Conservation (phyloP, 116 monocot genomes). For the Trichopus zeylanicus region DNA sequence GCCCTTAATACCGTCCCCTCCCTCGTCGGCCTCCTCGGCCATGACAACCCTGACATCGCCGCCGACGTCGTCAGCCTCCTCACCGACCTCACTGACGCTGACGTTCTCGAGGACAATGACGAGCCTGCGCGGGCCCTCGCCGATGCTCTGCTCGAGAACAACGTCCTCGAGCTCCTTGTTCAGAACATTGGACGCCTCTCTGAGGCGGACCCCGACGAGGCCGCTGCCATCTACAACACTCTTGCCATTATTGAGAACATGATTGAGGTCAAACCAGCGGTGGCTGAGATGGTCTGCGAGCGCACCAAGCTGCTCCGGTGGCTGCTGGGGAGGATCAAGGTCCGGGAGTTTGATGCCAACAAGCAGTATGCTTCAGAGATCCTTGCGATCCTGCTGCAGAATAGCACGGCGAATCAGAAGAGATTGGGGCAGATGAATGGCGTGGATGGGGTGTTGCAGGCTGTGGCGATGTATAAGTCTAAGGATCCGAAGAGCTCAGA, state of each 20-base stretch:
- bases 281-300: conserved; percentile 85
- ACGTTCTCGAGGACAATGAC: conserved; percentile 72
- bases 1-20: conserved; percentile 61
- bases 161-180: conserved; percentile 68
- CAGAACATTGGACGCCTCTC: conserved; percentile 74
- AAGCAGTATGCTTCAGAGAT: conserved; percentile 99
- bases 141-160: conserved; percentile 69
- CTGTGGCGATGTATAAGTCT: conserved; percentile 92
- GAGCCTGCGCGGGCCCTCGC: conserved; percentile 58
- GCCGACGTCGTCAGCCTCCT: conserved; percentile 68
- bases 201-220: conserved; percentile 83
- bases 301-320: conserved; percentile 79
- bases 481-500: conserved; percentile 87
- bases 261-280: conserved; percentile 81
- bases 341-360: conserved; percentile 84
- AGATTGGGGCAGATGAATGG: conserved; percentile 95
- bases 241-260: conserved; percentile 80
- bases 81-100: conserved; percentile 76
- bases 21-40: conserved; percentile 57
- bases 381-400: conserved; percentile 85
- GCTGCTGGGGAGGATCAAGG: conserved; percentile 76
- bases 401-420: conserved; percentile 79
- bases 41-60: conserved; percentile 86
- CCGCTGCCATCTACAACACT: conserved; percentile 67
- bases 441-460: conserved; percentile 84